A percentile compares a stretch with the other conserved stretches of the same genome.
These are phyloP conservation scores for Vigna radiata DNA, from an alignment of 306 rosid genomes.

Conservation along the genomic window DNA sequence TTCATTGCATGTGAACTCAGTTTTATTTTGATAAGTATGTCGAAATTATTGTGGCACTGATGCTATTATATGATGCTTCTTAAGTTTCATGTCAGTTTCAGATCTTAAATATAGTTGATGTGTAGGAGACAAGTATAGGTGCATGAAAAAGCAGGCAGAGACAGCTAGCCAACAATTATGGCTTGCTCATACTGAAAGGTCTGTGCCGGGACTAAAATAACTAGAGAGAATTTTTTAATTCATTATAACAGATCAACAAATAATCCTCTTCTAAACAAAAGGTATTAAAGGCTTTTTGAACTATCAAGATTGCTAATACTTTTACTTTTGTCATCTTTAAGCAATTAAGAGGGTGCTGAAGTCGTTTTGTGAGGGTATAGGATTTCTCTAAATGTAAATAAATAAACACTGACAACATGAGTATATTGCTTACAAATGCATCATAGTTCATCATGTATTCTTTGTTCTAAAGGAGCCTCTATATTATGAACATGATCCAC, in stretches of 20 bases:
- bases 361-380: slow-evolving; percentile 7
- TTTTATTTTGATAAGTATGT: neutral
- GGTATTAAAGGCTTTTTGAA: neutral
- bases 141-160: slow-evolving; percentile 14
- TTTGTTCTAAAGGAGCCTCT: slow-evolving; percentile 58
- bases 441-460: slow-evolving; percentile 77
- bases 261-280: neutral
- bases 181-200: slow-evolving; percentile 21
- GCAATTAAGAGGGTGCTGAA: slow-evolving; percentile 6
- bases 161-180: slow-evolving; percentile 21
- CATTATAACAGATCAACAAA: slow-evolving; percentile 9
- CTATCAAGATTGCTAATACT: neutral
- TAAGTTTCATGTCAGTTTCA: slow-evolving; percentile 1
- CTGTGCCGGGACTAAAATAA: slow-evolving; percentile 1
- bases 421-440: slow-evolving; percentile 6
- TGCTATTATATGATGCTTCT: neutral
- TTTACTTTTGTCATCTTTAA: slow-evolving; percentile 13
- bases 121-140: neutral
- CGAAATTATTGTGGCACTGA: neutral
- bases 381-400: slow-evolving; percentile 15
- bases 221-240: neutral
- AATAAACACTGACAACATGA: neutral
- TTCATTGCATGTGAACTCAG: neutral
- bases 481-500: slow-evolving; percentile 49
- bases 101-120: neutral